Base-by-base conservation (phyloP, 2,329 filamentous ascomycete species). In the Colletotrichum truncatum region DNA sequence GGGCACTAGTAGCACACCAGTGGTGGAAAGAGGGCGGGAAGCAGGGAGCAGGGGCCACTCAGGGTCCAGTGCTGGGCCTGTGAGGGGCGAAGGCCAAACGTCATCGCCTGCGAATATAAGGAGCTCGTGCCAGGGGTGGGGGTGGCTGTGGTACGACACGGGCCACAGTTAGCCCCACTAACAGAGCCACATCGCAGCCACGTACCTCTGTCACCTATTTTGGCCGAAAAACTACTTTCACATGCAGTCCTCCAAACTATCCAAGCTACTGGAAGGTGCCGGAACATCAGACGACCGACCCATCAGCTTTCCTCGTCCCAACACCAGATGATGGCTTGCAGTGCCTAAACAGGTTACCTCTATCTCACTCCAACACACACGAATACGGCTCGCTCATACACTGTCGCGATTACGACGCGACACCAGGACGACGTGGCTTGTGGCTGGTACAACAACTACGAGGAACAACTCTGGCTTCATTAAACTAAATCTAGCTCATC, bases 101-200 rank as follows among this genome's bases (percentile, higher is more conserved):
- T 66, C 63, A 66, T 66, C 43, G 58, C 30, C 56, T 25, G 26
- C 56, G 18, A 48, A 16, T 43, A n/a, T 41, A 36, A 56, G 51
- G 43, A 63, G 63, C 63, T 66, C 18, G 43, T 63, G 63, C 57
- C 58, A 56, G 36, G 36, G 49, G 49, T 55, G 49, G 57, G 62
- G 49, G 57, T 63, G 57, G 41, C 57, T 66, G 36, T 45, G 57
- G 28, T n/a, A 4, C 1, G 4, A 18, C 48, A 48, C 26, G 34
- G 28, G 21, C 34, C 43, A 45, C 12, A 14, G n/a, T 6, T 46
- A 45, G 41, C 11, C 21, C 38, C 38, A 2, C 43, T 39, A 46
- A 39, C 57, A 51, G 21, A n/a, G 41, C 49, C 34, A 56, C 49
- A 39, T n/a, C 18, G 14, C 3, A 38, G 43, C 49, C 23, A 63